Evolutionary conservation across 306 rosid genomes (phyloP).

Genomic region (Prunus fruticosa): DNA sequence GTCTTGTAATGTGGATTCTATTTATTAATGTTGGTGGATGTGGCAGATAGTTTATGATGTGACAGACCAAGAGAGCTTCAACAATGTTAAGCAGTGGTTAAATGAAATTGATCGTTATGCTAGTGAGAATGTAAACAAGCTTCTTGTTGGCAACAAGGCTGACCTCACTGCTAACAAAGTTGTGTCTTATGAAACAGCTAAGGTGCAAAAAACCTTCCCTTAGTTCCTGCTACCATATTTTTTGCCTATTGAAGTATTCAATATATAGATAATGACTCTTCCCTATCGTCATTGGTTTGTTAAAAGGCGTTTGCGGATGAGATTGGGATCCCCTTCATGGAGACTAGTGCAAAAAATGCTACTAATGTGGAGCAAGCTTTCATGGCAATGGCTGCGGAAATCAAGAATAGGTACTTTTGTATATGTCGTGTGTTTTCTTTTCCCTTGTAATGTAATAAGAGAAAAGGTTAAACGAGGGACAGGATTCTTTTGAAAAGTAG

Average conservation of each 20-base stretch:
- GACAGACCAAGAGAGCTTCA: conserved; percentile 59
- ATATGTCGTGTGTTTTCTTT: background rate
- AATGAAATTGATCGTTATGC: conserved; percentile 51
- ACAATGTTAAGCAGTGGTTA: conserved; percentile 50
- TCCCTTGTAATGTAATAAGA: background rate
- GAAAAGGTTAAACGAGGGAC: background rate
- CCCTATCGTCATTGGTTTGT: background rate
- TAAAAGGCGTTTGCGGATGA: conserved; percentile 53
- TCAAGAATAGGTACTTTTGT: conserved; percentile 39
- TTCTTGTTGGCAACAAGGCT: conserved; percentile 52
- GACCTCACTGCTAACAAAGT: conserved; percentile 50
- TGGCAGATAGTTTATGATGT: conserved; percentile 56
- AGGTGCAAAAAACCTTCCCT: conserved; percentile 32
- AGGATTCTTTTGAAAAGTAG: background rate
- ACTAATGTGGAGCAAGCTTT: conserved; percentile 55
- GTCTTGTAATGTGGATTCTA: background rate
- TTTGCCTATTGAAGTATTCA: background rate
- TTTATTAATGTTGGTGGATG: background rate
- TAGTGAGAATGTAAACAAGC: conserved; percentile 53
- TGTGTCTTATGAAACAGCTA: conserved; percentile 50
- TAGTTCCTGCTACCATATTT: background rate
- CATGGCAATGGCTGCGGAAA: conserved; percentile 59
- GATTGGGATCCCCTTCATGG: conserved; percentile 56
- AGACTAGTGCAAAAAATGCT: conserved; percentile 54
- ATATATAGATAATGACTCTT: background rate